Evolutionary conservation across 2,329 filamentous ascomycete genomes (phyloP).

Genomic region (Monosporascus cannonballus): DNA sequence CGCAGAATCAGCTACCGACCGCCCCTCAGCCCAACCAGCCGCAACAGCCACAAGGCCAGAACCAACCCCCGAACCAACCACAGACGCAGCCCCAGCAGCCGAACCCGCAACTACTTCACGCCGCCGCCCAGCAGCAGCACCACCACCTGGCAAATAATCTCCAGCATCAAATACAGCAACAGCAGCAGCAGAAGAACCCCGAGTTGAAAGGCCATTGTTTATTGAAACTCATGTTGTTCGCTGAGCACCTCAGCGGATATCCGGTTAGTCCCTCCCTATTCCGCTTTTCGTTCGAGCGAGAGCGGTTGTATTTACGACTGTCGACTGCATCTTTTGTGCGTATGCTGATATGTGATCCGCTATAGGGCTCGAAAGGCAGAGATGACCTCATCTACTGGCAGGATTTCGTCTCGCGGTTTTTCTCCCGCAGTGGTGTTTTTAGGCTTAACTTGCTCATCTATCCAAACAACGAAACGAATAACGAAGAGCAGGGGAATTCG

Average conservation of each 20-base stretch:
- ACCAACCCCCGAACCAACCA: constrained; percentile 22
- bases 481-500: constrained; percentile 46
- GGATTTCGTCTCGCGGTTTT: constrained; percentile 73
- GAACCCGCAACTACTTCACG: constrained; percentile 26
- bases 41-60: constrained; percentile 21
- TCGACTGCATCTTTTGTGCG: too few species aligned
- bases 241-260: constrained; percentile 55
- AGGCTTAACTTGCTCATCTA: constrained; percentile 61
- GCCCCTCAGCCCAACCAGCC: constrained; percentile 28
- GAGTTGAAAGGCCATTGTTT: constrained; percentile 51
- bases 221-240: constrained; percentile 55
- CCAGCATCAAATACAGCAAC: constrained; percentile 20
- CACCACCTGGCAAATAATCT: constrained; percentile 26
- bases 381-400: constrained; percentile 75
- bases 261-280: constrained; percentile 33
- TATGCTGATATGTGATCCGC: constrained; percentile 7
- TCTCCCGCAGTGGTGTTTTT: constrained; percentile 70
- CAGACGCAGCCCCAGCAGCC: constrained; percentile 23
- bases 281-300: background rate
- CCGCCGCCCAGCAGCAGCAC: constrained; percentile 26
- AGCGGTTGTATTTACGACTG: too few species aligned
- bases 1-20: constrained; percentile 26
- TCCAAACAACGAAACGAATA: constrained; percentile 29
- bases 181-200: constrained; percentile 45
- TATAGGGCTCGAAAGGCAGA: constrained; percentile 50